Percentiles rank a stretch among this genome's conserved stretches.
phyloP scores from a whole-genome alignment of 345 rosid species.

The Salix exigua region DNA sequence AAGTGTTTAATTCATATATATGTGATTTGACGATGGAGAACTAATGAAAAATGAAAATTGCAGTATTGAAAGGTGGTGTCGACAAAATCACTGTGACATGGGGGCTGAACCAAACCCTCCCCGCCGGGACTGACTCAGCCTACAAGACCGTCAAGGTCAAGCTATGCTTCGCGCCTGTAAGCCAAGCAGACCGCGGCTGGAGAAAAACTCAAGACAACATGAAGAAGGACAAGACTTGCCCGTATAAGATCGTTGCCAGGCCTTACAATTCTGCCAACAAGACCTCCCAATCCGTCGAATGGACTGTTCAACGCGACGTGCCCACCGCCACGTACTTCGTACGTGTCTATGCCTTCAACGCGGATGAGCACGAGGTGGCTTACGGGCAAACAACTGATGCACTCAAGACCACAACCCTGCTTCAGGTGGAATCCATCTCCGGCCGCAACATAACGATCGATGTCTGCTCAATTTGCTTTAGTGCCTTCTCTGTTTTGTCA shows the following conservation, averaged over 20 bases:
- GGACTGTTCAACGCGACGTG: slow-evolving; percentile 45
- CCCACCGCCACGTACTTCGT: slow-evolving; percentile 66
- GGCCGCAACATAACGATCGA: slow-evolving; percentile 57
- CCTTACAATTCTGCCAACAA: slow-evolving; percentile 33
- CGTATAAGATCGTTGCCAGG: slow-evolving; percentile 29
- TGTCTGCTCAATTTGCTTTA: slow-evolving; percentile 55
- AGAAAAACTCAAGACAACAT: slow-evolving; percentile 53
- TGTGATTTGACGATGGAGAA: no score
- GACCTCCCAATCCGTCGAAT: slow-evolving; percentile 31
- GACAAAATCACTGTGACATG: slow-evolving; percentile 55
- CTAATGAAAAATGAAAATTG: not conserved
- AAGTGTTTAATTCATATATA: no score
- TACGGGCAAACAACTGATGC: slow-evolving; percentile 55
- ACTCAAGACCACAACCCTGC: slow-evolving; percentile 37
- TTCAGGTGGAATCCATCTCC: slow-evolving; percentile 40
- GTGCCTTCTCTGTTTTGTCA: slow-evolving; percentile 56
- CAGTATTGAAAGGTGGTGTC: slow-evolving; percentile 51
- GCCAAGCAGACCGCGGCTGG: slow-evolving; percentile 79
- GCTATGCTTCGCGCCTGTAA: slow-evolving; percentile 67
- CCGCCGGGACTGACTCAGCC: slow-evolving; percentile 34
- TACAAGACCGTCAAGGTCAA: slow-evolving; percentile 47
- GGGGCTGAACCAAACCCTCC: slow-evolving; percentile 41
- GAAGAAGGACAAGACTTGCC: slow-evolving; percentile 65
- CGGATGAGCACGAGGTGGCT: slow-evolving; percentile 31
- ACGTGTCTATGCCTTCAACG: slow-evolving; percentile 55